Evolutionary conservation across 805 yeast genomes (phyloP).

Genomic region (Candida ortonii): DNA sequence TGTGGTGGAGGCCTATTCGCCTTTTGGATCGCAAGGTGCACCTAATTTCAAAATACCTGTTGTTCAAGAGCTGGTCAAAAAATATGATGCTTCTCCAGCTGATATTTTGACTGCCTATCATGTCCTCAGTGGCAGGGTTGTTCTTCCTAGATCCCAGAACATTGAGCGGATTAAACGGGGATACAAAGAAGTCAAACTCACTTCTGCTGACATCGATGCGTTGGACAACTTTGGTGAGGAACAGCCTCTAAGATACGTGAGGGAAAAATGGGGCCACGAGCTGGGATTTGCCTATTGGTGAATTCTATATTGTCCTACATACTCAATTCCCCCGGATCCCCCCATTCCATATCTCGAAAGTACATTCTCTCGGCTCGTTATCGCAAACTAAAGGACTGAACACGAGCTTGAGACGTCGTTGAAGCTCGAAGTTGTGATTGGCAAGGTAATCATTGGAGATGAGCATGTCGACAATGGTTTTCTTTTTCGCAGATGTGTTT

Average conservation of each 20-base stretch:
- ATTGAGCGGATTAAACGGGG: conserved; percentile 53
- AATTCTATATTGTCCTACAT: conserved; percentile 2
- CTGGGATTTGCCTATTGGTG: conserved; percentile 35
- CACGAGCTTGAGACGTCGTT: conserved; percentile 28
- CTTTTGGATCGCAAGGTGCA: conserved; percentile 64
- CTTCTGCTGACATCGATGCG: conserved; percentile 35
- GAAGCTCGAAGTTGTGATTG: conserved; percentile 32
- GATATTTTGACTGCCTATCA: conserved; percentile 65
- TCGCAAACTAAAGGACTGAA: conserved; percentile 28
- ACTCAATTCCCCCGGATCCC: conserved; percentile 36
- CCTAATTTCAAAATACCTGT: conserved; percentile 54
- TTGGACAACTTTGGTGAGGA: conserved; percentile 31
- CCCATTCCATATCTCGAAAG: conserved; percentile 38
- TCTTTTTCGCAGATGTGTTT: conserved; percentile 9
- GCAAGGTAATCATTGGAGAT: conserved; percentile 30
- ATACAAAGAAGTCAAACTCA: conserved; percentile 35
- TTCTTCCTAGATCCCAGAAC: conserved; percentile 70
- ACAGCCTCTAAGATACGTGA: conserved; percentile 32
- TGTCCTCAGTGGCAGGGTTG: conserved; percentile 56
- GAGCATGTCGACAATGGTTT: conserved; percentile 23
- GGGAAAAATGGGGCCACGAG: conserved; percentile 31
- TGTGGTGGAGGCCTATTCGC: conserved; percentile 53
- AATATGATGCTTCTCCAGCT: conserved; percentile 50
- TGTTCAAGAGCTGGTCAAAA: conserved; percentile 52
- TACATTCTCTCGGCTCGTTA: conserved; percentile 16